Conservation (phyloP, 2,329 filamentous ascomycete species). For the Pseudofabraea citricarpa region DNA sequence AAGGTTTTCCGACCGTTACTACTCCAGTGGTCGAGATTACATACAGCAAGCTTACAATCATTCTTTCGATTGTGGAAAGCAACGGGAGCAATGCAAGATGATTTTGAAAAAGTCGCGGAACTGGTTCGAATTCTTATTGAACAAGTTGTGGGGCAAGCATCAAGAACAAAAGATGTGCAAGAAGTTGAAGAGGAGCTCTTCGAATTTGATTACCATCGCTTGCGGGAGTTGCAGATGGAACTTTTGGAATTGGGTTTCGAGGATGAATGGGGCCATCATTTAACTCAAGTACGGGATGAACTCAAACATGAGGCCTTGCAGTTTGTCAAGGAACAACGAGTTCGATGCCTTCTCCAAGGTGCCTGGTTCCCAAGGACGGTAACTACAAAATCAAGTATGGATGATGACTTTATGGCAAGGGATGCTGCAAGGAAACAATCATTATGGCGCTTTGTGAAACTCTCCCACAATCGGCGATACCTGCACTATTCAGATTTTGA, state of each 20-base stretch:
- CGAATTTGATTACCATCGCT: conserved; percentile 72
- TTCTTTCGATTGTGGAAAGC: conserved; percentile 93
- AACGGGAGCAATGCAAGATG: conserved; percentile 76
- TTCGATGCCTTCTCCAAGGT: conserved; percentile 82
- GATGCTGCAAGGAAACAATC: conserved; percentile 11
- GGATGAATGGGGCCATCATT: conserved; percentile 87
- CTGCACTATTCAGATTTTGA: conserved; percentile 88
- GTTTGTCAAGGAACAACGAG: conserved; percentile 95
- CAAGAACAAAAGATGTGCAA: conserved; percentile 75
- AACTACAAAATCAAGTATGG: conserved; percentile 39
- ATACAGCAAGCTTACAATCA: conserved; percentile 77
- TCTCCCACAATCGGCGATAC: conserved; percentile 87
- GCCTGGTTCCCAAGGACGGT: conserved; percentile 67
- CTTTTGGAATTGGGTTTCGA: conserved; percentile 87
- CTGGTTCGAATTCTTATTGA: conserved; percentile 86
- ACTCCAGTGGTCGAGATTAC: conserved; percentile 87
- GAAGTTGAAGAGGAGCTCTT: conserved; percentile 87
- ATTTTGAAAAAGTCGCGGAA: conserved; percentile 92
- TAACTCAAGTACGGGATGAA: conserved; percentile 86
- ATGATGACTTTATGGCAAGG: conserved; percentile 25
- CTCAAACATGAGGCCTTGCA: conserved; percentile 86
- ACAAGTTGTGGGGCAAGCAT: conserved; percentile 78
- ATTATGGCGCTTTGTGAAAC: conserved; percentile 73
- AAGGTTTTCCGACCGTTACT: conserved; percentile 81
- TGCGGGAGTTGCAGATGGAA: conserved; percentile 90